Evolutionary conservation across 495 filamentous ascomycete genomes (phyloP).

Genomic region (Lasiosphaeria ovina): DNA sequence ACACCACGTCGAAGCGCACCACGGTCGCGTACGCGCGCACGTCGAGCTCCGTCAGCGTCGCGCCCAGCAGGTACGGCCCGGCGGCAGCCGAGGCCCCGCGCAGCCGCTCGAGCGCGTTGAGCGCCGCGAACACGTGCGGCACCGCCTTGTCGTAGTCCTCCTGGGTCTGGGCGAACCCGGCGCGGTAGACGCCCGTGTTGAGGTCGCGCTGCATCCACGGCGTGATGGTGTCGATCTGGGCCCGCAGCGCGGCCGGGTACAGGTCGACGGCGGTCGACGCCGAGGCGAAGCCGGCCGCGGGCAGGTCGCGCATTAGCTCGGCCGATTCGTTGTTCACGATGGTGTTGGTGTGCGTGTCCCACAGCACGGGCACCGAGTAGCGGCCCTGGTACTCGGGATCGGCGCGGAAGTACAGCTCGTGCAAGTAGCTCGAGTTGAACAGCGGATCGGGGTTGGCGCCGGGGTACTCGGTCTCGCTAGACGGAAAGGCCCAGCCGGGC

Average conservation of each 20-base stretch:
- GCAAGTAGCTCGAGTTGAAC: slow-evolving; percentile 58
- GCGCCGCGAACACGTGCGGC: slow-evolving; percentile 2
- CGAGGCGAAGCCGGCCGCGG: too few species aligned
- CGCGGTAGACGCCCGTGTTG: slow-evolving; percentile 50
- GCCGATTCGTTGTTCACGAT: slow-evolving; percentile 82
- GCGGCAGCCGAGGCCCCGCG: neutral
- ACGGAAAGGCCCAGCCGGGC: slow-evolving; percentile 73
- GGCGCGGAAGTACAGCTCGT: slow-evolving; percentile 68
- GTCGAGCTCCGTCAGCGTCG: slow-evolving; percentile 74
- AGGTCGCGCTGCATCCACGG: slow-evolving; percentile 70
- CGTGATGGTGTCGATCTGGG: slow-evolving; percentile 70
- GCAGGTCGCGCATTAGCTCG: slow-evolving; percentile 75
- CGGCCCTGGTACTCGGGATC: slow-evolving; percentile 65
- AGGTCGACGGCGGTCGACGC: slow-evolving; percentile 64
- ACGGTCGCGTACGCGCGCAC: slow-evolving; percentile 79
- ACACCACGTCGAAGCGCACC: slow-evolving; percentile 81
- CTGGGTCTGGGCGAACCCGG: slow-evolving; percentile 58
- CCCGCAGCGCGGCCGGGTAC: slow-evolving; percentile 57
- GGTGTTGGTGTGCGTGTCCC: slow-evolving; percentile 66
- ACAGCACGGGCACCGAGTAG: slow-evolving; percentile 75
- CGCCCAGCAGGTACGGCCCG: slow-evolving; percentile 65
- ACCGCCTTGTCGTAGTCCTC: slow-evolving; percentile 63
- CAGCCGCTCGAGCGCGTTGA: slow-evolving; percentile 2
- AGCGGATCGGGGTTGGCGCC: slow-evolving; percentile 59
- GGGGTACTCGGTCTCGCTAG: slow-evolving; percentile 51